Conservation (phyloP, 2,329 filamentous ascomycete species). For the Clonostachys rosea region DNA sequence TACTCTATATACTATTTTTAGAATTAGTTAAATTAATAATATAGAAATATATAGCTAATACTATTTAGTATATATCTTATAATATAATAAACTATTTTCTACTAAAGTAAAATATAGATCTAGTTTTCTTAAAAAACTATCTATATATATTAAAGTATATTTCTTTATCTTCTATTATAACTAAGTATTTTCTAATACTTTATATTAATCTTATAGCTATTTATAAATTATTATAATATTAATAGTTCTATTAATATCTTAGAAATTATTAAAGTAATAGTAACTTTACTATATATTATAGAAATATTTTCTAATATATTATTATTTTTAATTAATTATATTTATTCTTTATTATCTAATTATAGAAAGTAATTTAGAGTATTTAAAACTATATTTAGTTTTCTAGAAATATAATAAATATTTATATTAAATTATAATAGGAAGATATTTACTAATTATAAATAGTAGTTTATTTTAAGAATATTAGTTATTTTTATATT, state of each 20-base stretch:
- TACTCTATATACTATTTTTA: neutral
- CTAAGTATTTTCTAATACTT: neutral
- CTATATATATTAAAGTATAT: neutral
- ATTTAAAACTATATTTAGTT: neutral
- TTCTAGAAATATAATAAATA: neutral
- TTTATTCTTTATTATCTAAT: neutral
- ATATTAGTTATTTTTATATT: neutral
- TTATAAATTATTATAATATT: neutral
- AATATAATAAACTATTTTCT: neutral
- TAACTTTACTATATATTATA: no score
- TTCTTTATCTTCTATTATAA: neutral
- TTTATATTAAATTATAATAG: neutral
- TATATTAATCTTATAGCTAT: neutral
- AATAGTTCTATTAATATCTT: no score
- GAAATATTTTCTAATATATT: neutral
- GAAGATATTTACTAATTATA: neutral
- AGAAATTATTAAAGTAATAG: no score
- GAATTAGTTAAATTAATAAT: neutral
- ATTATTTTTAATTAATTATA: neutral
- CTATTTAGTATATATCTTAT: neutral
- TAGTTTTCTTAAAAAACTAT: conserved; percentile 1
- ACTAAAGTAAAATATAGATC: neutral
- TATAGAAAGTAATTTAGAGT: neutral
- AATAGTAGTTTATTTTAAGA: neutral
- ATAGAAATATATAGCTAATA: neutral